These are phyloP conservation scores for Pistacia atlantica DNA, from an alignment of 345 rosid species.

Conservation along the genomic window DNA sequence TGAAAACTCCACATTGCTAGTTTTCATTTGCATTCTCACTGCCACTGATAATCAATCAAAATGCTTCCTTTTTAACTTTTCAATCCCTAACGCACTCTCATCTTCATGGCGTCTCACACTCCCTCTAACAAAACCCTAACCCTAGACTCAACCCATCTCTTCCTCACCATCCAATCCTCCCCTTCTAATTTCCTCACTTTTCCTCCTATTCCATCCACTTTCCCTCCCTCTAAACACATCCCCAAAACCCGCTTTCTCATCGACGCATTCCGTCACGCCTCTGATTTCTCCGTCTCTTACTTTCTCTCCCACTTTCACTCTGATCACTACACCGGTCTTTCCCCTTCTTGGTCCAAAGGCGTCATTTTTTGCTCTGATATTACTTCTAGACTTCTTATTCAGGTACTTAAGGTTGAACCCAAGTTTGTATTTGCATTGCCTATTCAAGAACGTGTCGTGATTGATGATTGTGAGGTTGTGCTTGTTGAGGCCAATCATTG, in stretches of 20 bases:
- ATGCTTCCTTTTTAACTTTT: constrained; percentile 1
- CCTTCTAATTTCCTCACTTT: constrained; percentile 24
- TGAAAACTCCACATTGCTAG: background rate
- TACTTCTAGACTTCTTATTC: constrained; percentile 63
- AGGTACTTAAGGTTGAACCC: constrained; percentile 53
- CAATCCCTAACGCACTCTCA: background rate
- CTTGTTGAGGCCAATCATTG: constrained; percentile 85
- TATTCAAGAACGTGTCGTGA: constrained; percentile 29
- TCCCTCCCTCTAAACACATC: constrained; percentile 63
- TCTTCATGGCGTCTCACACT: constrained; percentile 31
- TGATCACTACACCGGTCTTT: constrained; percentile 82
- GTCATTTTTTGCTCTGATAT: constrained; percentile 69
- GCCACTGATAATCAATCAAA: background rate
- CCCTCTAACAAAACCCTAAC: constrained; percentile 30
- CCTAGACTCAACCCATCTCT: constrained; percentile 58
- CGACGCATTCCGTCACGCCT: constrained; percentile 71
- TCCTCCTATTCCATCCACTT: constrained; percentile 36
- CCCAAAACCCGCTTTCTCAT: constrained; percentile 79
- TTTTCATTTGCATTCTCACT: background rate
- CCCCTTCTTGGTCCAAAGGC: constrained; percentile 75
- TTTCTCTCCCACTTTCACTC: constrained; percentile 96
- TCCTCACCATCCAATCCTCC: constrained; percentile 40
- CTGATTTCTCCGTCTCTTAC: constrained; percentile 48
- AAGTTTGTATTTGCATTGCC: constrained; percentile 59
- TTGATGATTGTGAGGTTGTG: constrained; percentile 71